phyloP scores from a whole-genome alignment of 139 green algal genomes.

The Chlorella ohadii region DNA sequence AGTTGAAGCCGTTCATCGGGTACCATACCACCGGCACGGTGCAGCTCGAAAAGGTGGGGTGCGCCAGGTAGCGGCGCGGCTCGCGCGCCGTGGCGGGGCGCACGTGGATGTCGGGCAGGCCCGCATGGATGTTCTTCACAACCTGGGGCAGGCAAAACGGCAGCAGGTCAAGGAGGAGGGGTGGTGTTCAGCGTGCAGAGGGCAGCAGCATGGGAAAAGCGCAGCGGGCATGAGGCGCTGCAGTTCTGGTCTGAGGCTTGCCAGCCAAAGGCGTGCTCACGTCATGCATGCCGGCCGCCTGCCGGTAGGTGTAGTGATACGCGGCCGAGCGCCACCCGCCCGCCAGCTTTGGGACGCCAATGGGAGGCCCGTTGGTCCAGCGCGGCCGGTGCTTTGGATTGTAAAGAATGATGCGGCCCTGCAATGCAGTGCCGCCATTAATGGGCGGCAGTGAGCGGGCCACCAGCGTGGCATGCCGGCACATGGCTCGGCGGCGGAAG shows the following conservation, averaged over 20 bases:
- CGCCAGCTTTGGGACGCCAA: neutral
- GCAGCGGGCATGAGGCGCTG: no score
- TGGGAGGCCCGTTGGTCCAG: neutral
- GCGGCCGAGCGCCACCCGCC: no score
- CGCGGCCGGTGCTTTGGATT: neutral
- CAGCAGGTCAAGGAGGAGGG: no score
- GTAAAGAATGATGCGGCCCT: constrained; percentile 8
- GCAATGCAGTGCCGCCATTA: neutral
- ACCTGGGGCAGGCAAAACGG: neutral
- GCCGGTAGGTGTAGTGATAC: no score
- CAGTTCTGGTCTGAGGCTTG: no score
- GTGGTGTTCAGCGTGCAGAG: no score
- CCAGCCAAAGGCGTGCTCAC: no score
- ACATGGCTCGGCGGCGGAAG: neutral
- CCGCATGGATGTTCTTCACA: neutral
- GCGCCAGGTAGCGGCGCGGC: neutral
- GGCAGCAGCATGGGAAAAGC: no score
- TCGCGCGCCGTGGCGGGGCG: neutral
- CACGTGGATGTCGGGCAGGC: neutral
- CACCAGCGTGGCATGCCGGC: no score
- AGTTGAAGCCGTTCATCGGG: constrained; percentile 1
- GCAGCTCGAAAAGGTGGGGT: neutral
- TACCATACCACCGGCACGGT: neutral
- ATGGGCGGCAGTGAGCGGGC: no score
- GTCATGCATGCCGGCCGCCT: no score